Evolutionary conservation across 306 rosid genomes (phyloP), one percentile per base, ranked within the genome.

Genomic region (Fagus sylvatica): DNA sequence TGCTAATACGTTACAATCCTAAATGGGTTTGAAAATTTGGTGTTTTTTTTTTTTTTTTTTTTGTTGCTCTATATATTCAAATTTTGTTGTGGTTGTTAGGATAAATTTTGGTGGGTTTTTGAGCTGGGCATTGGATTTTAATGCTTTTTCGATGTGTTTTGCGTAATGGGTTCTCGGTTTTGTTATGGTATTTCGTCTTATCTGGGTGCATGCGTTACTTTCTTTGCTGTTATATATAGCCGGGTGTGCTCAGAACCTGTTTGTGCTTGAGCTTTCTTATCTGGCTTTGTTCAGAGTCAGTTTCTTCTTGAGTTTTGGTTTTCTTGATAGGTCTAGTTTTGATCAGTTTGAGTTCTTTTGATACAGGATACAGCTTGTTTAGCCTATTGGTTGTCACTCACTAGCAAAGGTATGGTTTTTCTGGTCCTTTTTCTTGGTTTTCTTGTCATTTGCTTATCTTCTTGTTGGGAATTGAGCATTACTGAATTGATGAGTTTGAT

Each of bases 181-280:
- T 80, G 68, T 55, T 71, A 59, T 86, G 78, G 79, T 60, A 41
- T 84, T 41, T 82, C 82, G 76, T 73, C 56, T 73, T 67, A 40
- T 72, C 53, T 77, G 75, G 85, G 74, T 67, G 72, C 74, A 79
- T 67, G 75, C 75, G 71, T 67, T 66, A 56, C 74, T 65, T 22
- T 22, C 28, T 22, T 22, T 34, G 53, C 53, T 76, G 56, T 32
- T 72, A 43, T 73, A 42, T 74, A 62, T 72, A 56, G 51, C 30
- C 56, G 69, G 62, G 69, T 16, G 40, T 16, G 74, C 76, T 51
- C 42, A 34, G 30, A 36, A 68, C 59, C 69, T 57, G 69, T 62
- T 62, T 62, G 39, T 80, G 76, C 81, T 71, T 79, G 81, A 62
- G 69, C 79, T 83, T 71, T 70, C 75, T 69, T 71, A 62, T 13